These are phyloP conservation scores for Microthlaspi erraticum DNA, from an alignment of 345 rosid species.

Conservation along the genomic window DNA sequence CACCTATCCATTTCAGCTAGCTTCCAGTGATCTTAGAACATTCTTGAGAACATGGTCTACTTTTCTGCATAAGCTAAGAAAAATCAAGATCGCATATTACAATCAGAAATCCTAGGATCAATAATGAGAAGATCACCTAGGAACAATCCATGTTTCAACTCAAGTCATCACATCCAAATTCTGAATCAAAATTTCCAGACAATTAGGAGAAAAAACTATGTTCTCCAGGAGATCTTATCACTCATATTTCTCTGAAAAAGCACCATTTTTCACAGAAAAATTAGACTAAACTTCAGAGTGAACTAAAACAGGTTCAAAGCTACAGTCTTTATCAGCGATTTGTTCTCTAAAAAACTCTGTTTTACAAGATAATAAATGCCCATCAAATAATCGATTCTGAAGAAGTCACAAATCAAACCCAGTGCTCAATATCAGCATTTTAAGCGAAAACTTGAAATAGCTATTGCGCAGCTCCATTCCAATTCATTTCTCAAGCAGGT, in stretches of 20 bases:
- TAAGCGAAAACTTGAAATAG: slow-evolving; percentile 15
- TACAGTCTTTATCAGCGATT: slow-evolving; percentile 1
- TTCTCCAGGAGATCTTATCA: neutral
- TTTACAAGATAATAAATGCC: neutral
- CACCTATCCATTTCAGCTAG: slow-evolving; percentile 42
- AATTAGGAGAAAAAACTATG: neutral
- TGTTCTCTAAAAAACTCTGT: neutral
- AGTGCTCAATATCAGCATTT: neutral
- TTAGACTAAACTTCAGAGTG: neutral
- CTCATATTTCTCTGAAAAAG: neutral
- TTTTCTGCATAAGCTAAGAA: slow-evolving; percentile 27
- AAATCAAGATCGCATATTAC: neutral
- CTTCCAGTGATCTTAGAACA: slow-evolving; percentile 18
- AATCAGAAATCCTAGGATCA: neutral
- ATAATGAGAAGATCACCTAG: neutral
- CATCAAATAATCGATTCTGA: neutral
- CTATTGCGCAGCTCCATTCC: neutral
- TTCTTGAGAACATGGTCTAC: slow-evolving; percentile 24
- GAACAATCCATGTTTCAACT: slow-evolving; percentile 14
- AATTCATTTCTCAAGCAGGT: neutral
- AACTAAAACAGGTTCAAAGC: neutral
- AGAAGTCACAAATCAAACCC: slow-evolving; percentile 19
- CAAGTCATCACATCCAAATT: slow-evolving; percentile 9
- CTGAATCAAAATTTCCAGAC: neutral
- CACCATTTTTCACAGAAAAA: slow-evolving; percentile 16